Conservation (phyloP, 2,329 filamentous ascomycete species). For the Penicillium verrucosum region DNA sequence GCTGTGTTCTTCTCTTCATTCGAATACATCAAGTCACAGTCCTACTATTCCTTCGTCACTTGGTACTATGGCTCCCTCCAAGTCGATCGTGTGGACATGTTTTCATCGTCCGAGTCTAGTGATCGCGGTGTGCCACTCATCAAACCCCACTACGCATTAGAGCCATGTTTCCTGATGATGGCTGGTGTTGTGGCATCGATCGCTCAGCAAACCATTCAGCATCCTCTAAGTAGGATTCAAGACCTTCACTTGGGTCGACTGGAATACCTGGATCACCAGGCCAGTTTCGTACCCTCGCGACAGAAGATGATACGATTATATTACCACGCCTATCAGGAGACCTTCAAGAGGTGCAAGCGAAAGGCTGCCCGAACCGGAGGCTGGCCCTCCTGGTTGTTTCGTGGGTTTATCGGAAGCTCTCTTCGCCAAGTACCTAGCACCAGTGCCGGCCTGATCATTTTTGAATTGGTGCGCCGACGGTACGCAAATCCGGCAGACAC, state of each 20-base stretch:
- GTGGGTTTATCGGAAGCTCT: constrained; percentile 55
- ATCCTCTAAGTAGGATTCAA: constrained; percentile 59
- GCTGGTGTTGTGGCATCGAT: constrained; percentile 59
- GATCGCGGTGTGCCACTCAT: constrained; percentile 47
- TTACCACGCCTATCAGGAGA: constrained; percentile 60
- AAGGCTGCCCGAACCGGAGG: constrained; percentile 52
- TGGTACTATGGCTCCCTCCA: constrained; percentile 52
- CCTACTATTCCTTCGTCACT: constrained; percentile 60
- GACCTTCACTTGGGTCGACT: constrained; percentile 58
- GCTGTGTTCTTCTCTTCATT: constrained; percentile 63
- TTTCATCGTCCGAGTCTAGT: constrained; percentile 27
- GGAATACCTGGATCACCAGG: constrained; percentile 57
- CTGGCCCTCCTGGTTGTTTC: constrained; percentile 56
- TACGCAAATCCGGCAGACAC: constrained; percentile 55
- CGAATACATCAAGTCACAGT: constrained; percentile 62
- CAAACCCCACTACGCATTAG: constrained; percentile 60
- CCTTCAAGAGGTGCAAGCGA: constrained; percentile 53
- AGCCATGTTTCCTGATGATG: constrained; percentile 59
- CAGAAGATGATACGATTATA: constrained; percentile 53
- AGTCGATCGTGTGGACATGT: constrained; percentile 25
- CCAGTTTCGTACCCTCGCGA: constrained; percentile 41
- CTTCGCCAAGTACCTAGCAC: constrained; percentile 62
- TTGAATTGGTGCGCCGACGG: constrained; percentile 61
- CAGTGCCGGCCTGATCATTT: constrained; percentile 62
- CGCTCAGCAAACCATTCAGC: constrained; percentile 56